phyloP scores from a whole-genome alignment of 352 stramenopile species.

The Halophytophthora batemanensis region DNA sequence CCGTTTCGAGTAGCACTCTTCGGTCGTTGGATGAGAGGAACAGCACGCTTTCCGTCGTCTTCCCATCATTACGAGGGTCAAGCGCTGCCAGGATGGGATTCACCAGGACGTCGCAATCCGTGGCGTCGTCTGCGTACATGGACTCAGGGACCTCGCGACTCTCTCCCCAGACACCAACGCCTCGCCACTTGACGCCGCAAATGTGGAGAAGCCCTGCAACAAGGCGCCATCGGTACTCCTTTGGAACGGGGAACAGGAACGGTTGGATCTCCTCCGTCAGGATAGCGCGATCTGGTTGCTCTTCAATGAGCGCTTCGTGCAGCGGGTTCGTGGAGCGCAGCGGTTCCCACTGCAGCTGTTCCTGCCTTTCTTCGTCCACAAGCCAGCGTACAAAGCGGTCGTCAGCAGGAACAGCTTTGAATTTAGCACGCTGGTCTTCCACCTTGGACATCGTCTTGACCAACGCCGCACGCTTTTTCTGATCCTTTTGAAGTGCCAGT shows the following conservation, averaged over 20 bases:
- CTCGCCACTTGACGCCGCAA: slow-evolving; percentile 37
- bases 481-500: slow-evolving; percentile 22
- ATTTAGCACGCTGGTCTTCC: slow-evolving; percentile 62
- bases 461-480: slow-evolving; percentile 25
- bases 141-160: slow-evolving; percentile 8
- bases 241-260: slow-evolving; percentile 63
- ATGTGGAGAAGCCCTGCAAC: slow-evolving; percentile 41
- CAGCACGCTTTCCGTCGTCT: slow-evolving; percentile 12
- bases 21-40: slow-evolving; percentile 27
- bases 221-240: slow-evolving; percentile 25
- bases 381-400: slow-evolving; percentile 55
- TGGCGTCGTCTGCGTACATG: slow-evolving; percentile 36
- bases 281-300: slow-evolving; percentile 56
- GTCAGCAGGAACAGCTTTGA: slow-evolving; percentile 18
- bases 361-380: slow-evolving; percentile 29
- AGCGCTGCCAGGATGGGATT: slow-evolving; percentile 45
- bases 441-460: slow-evolving; percentile 21
- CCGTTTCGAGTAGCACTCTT: slow-evolving; percentile 20
- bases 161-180: slow-evolving; percentile 17
- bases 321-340: slow-evolving; percentile 37
- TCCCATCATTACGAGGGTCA: slow-evolving; percentile 15
- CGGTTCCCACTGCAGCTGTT: slow-evolving; percentile 53
- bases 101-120: slow-evolving; percentile 33
- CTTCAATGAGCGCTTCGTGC: slow-evolving; percentile 54
- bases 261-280: slow-evolving; percentile 76